Evolutionary conservation across 1,284 basidiomycete genomes (phyloP).

Genomic region (Hymenochaete sp.): DNA sequence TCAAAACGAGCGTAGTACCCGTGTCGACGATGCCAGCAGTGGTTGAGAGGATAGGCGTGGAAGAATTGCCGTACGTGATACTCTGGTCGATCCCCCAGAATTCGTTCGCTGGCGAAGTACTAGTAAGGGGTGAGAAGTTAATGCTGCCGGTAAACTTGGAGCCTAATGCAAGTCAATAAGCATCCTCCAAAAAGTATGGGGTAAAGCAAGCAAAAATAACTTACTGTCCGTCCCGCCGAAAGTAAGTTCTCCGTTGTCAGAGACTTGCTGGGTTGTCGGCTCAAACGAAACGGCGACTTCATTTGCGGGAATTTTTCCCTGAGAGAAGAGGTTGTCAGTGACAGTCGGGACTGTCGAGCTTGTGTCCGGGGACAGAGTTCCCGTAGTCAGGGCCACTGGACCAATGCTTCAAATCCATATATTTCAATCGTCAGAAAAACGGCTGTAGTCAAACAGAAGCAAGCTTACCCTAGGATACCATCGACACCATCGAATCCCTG

Average conservation of each 20-base stretch:
- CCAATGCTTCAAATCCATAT: slow-evolving; percentile 15
- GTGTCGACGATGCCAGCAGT: slow-evolving; percentile 22
- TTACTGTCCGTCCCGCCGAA: slow-evolving; percentile 20
- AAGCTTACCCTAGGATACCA: slow-evolving; percentile 19
- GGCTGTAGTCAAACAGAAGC: neutral
- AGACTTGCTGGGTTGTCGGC: slow-evolving; percentile 14
- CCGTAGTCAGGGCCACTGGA: slow-evolving; percentile 18
- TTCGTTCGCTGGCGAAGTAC: slow-evolving; percentile 15
- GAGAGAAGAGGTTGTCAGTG: slow-evolving; percentile 20
- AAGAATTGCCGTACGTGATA: slow-evolving; percentile 16
- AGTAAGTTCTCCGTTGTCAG: slow-evolving; percentile 20
- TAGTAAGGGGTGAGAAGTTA: slow-evolving; percentile 19
- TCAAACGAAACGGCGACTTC: slow-evolving; percentile 18
- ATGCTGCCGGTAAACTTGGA: slow-evolving; percentile 20
- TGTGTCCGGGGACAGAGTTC: slow-evolving; percentile 16
- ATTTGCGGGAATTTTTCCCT: slow-evolving; percentile 16
- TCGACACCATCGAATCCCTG: slow-evolving; percentile 20
- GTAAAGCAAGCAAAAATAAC: neutral
- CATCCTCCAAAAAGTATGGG: neutral
- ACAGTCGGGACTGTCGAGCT: slow-evolving; percentile 18
- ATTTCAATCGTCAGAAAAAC: neutral
- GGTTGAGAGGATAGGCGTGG: slow-evolving; percentile 18
- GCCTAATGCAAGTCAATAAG: neutral
- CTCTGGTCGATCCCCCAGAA: slow-evolving; percentile 22
- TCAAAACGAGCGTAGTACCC: slow-evolving; percentile 20